Percentiles rank a stretch among this genome's conserved stretches.
Conservation (phyloP, 441 rosid species). For the Pelargonium exstipulatum region DNA sequence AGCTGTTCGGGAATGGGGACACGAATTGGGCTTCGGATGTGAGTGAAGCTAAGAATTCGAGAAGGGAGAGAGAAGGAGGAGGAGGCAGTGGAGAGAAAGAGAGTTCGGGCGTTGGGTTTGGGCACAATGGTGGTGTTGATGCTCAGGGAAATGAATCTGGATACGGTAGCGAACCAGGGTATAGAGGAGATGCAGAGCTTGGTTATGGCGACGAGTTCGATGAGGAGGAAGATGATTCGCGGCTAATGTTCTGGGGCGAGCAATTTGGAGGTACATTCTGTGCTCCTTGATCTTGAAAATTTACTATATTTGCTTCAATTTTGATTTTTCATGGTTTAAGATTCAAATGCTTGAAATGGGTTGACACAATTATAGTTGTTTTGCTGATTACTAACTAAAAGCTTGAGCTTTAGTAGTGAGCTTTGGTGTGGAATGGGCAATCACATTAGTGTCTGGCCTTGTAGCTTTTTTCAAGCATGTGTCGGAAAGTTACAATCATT, state of each 20-base stretch:
- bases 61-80: slow-evolving; percentile 54
- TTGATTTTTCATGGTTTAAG: not conserved
- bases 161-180: slow-evolving; percentile 94
- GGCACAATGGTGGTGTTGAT: slow-evolving; percentile 51
- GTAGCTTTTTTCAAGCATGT: not conserved
- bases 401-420: not conserved
- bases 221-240: slow-evolving; percentile 87
- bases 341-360: not conserved
- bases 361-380: not conserved
- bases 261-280: slow-evolving; percentile 44
- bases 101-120: slow-evolving; percentile 34
- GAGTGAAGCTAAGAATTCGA: slow-evolving; percentile 64
- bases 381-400: not conserved
- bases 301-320: too few relatives aligned
- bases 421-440: not conserved
- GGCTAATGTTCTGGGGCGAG: slow-evolving; percentile 71
- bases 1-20: slow-evolving; percentile 72
- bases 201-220: slow-evolving; percentile 92
- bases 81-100: slow-evolving; percentile 53
- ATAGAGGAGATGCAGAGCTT: slow-evolving; percentile 93
- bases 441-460: not conserved
- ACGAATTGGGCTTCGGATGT: slow-evolving; percentile 87
- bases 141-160: slow-evolving; percentile 77
- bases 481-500: too few relatives aligned
- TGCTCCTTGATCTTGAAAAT: not conserved